phyloP scores from a whole-genome alignment of 352 stramenopile genomes.

The Phytophthora syringae region DNA sequence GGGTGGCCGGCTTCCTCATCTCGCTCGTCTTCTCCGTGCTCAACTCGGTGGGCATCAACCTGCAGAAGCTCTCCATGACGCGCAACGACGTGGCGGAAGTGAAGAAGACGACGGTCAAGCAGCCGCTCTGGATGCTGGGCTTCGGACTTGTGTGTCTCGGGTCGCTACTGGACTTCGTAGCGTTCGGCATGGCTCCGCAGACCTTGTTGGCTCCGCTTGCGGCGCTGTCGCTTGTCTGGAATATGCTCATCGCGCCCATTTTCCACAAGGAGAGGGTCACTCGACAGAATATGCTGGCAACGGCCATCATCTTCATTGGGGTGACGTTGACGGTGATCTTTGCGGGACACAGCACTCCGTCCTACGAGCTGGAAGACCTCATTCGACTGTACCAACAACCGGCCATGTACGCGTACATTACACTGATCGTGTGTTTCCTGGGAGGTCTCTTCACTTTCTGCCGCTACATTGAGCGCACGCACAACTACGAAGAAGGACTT shows the following conservation, averaged over 20 bases:
- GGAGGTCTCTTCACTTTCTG: constrained; percentile 62
- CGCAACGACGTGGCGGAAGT: constrained; percentile 67
- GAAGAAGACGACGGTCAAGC: constrained; percentile 81
- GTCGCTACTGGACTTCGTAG: constrained; percentile 91
- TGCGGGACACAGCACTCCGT: constrained; percentile 82
- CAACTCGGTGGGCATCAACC: constrained; percentile 91
- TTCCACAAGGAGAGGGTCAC: constrained; percentile 92
- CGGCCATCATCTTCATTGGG: constrained; percentile 88
- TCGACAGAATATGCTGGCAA: constrained; percentile 79
- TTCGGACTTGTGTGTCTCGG: constrained; percentile 84
- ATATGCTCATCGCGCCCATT: constrained; percentile 91
- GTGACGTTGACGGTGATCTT: constrained; percentile 92
- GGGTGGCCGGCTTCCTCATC: constrained; percentile 88
- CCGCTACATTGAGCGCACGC: constrained; percentile 76
- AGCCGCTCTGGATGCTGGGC: constrained; percentile 91
- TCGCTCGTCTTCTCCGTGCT: constrained; percentile 89
- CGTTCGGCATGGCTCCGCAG: constrained; percentile 92
- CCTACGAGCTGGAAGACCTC: constrained; percentile 89
- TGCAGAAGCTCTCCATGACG: constrained; percentile 91
- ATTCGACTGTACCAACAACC: constrained; percentile 81
- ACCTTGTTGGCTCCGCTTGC: constrained; percentile 90
- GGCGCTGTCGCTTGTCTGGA: constrained; percentile 91
- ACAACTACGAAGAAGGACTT: constrained; percentile 69
- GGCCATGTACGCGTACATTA: constrained; percentile 87
- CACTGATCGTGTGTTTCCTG: constrained; percentile 77